A percentile compares a stretch with the other conserved stretches of the same genome.
These are phyloP conservation scores for Glebionis coronaria DNA, from an alignment of 129 eudicot species.

Conservation along the genomic window DNA sequence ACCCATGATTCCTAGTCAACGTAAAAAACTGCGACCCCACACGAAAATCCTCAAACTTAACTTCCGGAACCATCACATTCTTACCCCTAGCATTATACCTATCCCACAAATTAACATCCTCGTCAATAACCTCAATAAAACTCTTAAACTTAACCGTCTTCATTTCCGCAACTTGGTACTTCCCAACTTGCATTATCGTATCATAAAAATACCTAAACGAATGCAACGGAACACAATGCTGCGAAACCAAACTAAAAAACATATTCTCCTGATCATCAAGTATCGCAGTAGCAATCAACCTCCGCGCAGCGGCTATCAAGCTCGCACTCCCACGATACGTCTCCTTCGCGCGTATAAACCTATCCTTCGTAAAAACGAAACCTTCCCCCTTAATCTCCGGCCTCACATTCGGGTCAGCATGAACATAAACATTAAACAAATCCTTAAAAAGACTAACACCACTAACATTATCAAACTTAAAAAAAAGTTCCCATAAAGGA, in stretches of 20 bases:
- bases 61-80: constrained; percentile 74
- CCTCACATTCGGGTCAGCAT: constrained; percentile 57
- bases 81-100: constrained; percentile 80
- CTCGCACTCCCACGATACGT: constrained; percentile 68
- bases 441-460: background rate
- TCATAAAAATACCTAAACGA: constrained; percentile 56
- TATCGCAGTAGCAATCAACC: constrained; percentile 71
- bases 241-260: constrained; percentile 68
- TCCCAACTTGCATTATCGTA: constrained; percentile 22
- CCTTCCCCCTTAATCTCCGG: constrained; percentile 36
- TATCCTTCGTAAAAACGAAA: constrained; percentile 47
- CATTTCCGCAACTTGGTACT: constrained; percentile 31
- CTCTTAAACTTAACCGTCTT: constrained; percentile 28
- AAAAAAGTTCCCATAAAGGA: constrained; percentile 73
- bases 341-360: constrained; percentile 42
- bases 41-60: constrained; percentile 50
- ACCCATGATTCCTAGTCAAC: constrained; percentile 54
- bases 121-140: constrained; percentile 67
- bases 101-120: constrained; percentile 44
- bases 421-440: constrained; percentile 68
- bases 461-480: constrained; percentile 12
- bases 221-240: constrained; percentile 72
- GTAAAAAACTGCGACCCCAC: constrained; percentile 86
- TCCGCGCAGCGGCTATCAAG: constrained; percentile 74
- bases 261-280: constrained; percentile 56